These are phyloP conservation scores for Haplographium delicatum DNA, from an alignment of 495 filamentous ascomycete genomes.

Conservation along the genomic window DNA sequence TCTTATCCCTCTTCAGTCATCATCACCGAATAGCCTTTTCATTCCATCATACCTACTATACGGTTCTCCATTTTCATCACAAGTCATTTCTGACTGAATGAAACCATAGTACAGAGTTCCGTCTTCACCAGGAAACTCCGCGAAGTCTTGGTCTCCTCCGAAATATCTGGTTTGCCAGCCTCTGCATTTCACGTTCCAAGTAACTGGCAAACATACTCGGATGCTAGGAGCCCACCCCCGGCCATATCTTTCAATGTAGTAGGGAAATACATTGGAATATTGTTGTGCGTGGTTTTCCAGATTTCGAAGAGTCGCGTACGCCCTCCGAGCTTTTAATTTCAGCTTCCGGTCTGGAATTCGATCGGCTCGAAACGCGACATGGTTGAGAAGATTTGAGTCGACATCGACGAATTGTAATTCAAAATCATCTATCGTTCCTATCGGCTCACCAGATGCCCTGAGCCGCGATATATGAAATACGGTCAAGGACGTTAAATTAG, in stretches of 20 bases:
- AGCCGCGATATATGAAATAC: slow-evolving; percentile 10
- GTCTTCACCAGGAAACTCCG: slow-evolving; percentile 6
- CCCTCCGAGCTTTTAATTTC: slow-evolving; percentile 1
- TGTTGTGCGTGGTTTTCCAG: not conserved
- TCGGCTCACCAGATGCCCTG: not conserved
- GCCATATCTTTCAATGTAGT: slow-evolving; percentile 2
- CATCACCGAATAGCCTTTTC: not conserved
- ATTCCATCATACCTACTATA: slow-evolving; percentile 21
- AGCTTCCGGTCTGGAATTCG: not conserved
- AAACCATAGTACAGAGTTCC: slow-evolving; percentile 5
- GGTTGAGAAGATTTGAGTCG: slow-evolving; percentile 13
- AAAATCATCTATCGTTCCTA: not conserved
- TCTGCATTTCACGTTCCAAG: not conserved
- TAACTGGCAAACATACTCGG: not conserved
- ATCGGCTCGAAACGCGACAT: not conserved
- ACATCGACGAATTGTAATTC: slow-evolving; percentile 3
- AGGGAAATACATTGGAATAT: slow-evolving; percentile 3
- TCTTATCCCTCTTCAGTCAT: no score
- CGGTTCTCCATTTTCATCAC: not conserved
- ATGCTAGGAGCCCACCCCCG: slow-evolving; percentile 3
- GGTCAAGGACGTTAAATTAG: not conserved
- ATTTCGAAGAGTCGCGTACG: not conserved
- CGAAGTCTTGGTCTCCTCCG: not conserved
- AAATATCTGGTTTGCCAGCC: slow-evolving; percentile 5
- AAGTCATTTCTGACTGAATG: slow-evolving; percentile 1